These are phyloP conservation scores for Komagataella populi DNA, from an alignment of 805 yeast genomes.

Conservation along the genomic window DNA sequence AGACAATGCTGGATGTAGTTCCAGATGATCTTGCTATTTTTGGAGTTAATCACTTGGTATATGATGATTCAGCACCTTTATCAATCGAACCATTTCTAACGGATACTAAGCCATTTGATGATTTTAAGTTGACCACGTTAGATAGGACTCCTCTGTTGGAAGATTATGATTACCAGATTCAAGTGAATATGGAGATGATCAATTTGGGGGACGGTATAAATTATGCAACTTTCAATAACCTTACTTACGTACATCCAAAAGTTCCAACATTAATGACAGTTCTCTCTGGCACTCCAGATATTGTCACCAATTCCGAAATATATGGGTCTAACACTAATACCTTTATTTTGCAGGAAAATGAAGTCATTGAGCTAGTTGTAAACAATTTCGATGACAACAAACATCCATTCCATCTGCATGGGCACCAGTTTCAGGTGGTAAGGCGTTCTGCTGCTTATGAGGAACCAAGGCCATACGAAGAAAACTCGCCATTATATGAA, in stretches of 20 bases:
- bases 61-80: constrained; percentile 20
- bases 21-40: constrained; percentile 44
- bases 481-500: constrained; percentile 16
- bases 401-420: constrained; percentile 73
- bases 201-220: constrained; percentile 63
- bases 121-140: constrained; percentile 29
- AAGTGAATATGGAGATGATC: constrained; percentile 48
- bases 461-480: constrained; percentile 43
- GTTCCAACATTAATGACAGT: constrained; percentile 61
- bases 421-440: constrained; percentile 55
- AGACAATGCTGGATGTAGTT: constrained; percentile 54
- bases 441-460: constrained; percentile 39
- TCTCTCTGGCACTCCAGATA: constrained; percentile 32
- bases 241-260: constrained; percentile 51
- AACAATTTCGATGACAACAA: constrained; percentile 72
- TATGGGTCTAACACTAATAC: constrained; percentile 66
- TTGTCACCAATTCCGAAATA: constrained; percentile 41
- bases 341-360: constrained; percentile 42
- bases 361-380: constrained; percentile 61
- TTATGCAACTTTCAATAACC: constrained; percentile 64
- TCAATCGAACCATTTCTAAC: constrained; percentile 23
- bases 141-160: constrained; percentile 27
- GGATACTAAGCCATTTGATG: constrained; percentile 48
- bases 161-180: constrained; percentile 50
- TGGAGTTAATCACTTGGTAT: constrained; percentile 41